Conservation (phyloP, 306 rosid species). For the Castanopsis chinensis region DNA sequence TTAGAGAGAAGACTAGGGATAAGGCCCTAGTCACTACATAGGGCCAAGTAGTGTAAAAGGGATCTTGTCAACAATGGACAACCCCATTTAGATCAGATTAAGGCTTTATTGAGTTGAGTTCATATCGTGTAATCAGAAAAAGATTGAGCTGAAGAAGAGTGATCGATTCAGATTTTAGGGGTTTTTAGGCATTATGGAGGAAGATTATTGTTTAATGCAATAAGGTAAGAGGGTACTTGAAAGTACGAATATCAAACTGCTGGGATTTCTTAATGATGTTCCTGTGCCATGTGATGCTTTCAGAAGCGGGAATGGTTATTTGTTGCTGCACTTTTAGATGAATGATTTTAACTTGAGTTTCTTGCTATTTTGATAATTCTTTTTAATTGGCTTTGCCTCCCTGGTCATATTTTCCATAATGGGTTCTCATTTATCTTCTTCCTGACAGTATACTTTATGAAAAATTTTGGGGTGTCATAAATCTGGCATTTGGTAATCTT, state of each 20-base stretch:
- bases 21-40: neutral
- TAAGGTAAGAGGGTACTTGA: neutral
- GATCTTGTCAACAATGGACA: neutral
- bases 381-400: neutral
- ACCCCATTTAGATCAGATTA: neutral
- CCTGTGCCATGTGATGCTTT: neutral
- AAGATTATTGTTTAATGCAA: neutral
- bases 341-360: conserved; percentile 5
- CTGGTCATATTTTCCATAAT: neutral
- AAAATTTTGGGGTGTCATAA: neutral
- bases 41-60: neutral
- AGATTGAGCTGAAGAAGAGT: neutral
- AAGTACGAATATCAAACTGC: neutral
- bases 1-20: neutral
- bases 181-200: neutral
- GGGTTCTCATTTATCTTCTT: conserved; percentile 3
- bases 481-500: conserved; percentile 5
- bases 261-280: neutral
- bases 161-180: neutral
- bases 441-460: neutral
- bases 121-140: neutral
- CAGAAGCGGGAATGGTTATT: neutral
- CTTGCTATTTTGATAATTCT: neutral
- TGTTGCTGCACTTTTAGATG: neutral
- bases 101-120: neutral